Evolutionary conservation across 2,329 filamentous ascomycete genomes (phyloP).

Genomic region (Penicillium concentricum): DNA sequence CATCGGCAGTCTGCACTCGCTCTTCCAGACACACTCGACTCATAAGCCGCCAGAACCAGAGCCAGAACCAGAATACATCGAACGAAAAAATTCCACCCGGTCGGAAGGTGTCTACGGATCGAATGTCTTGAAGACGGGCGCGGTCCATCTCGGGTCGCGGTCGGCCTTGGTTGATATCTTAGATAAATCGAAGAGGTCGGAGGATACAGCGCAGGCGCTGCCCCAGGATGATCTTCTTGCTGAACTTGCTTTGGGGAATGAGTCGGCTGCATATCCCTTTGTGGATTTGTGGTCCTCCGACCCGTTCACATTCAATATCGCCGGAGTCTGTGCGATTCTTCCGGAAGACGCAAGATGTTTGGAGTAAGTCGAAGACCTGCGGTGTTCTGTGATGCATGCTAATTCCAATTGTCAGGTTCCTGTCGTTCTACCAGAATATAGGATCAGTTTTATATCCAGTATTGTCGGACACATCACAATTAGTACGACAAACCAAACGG

Average conservation of each 20-base stretch:
- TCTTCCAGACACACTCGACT: slow-evolving; percentile 30
- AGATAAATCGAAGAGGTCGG: slow-evolving; percentile 44
- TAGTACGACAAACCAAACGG: slow-evolving; percentile 52
- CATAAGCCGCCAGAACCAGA: slow-evolving; percentile 18
- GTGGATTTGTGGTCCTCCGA: slow-evolving; percentile 63
- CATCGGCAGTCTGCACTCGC: slow-evolving; percentile 30
- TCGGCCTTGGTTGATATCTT: slow-evolving; percentile 59
- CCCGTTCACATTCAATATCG: slow-evolving; percentile 54
- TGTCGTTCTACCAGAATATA: slow-evolving; percentile 55
- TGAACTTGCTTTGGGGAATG: slow-evolving; percentile 59
- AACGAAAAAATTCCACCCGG: slow-evolving; percentile 19
- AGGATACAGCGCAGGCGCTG: slow-evolving; percentile 48
- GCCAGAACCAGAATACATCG: slow-evolving; percentile 10
- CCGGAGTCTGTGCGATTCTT: slow-evolving; percentile 55
- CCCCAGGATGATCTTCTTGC: slow-evolving; percentile 59
- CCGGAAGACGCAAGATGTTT: slow-evolving; percentile 55
- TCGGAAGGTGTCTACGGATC: slow-evolving; percentile 31
- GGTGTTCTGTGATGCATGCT: slow-evolving; percentile 5
- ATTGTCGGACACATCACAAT: slow-evolving; percentile 50
- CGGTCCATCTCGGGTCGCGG: slow-evolving; percentile 57
- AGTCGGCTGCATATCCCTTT: slow-evolving; percentile 61
- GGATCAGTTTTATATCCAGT: slow-evolving; percentile 59
- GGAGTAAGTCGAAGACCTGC: slow-evolving; percentile 20
- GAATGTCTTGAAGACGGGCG: slow-evolving; percentile 47
- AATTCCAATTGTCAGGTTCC: slow-evolving; percentile 41